Evolutionary conservation across 441 rosid genomes (phyloP), one percentile per base, ranked within the genome.

Genomic region (Oxalis stricta): DNA sequence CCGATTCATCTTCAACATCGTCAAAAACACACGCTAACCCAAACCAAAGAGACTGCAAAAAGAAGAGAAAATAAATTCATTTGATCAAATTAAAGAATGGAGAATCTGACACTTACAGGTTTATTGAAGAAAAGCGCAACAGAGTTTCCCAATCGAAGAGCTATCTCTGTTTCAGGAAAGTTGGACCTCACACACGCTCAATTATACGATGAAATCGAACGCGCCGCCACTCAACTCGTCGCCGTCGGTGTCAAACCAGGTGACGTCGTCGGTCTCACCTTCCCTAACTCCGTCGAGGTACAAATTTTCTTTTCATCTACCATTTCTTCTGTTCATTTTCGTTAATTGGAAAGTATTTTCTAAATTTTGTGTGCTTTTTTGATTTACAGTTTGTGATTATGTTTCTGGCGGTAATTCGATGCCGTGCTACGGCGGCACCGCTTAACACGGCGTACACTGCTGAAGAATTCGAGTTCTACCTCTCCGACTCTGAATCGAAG

Each of bases 401-500:
- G 87, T 79, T 86, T 47, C 21, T 86, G 65, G 94, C 94, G 15
- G 84, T 77, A 9, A 68, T 82, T 14, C 69, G 94, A 18, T 75
- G 81, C 21, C 66, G 94, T 9, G 94, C 81, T 48, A 79, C 81
- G 13, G 96, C 82, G 19, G 87, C 87, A 33, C 96, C 96, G 8
- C 71, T 85, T 12, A 86, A 86, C 61, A 28, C 79, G 0, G 91
- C 94, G 5, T 86, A 86, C 68, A 86, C 94, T 0, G 56, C 69
- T 4, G 96, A 86, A 38, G 96, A 86, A 37, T 82, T 82, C 53
- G 94, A 77, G 72, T 86, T 86, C 56, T 86, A 86, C 63, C 79
- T 86, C 13, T 67, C 94, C 5, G 96, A 86, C 55, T 86, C 96
- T 4, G 94, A 77, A 28, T 77, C 96, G 2, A 82, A 77, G 75